phyloP scores from a whole-genome alignment of 106 monocot genomes.

The Apostasia shenzhenica region DNA sequence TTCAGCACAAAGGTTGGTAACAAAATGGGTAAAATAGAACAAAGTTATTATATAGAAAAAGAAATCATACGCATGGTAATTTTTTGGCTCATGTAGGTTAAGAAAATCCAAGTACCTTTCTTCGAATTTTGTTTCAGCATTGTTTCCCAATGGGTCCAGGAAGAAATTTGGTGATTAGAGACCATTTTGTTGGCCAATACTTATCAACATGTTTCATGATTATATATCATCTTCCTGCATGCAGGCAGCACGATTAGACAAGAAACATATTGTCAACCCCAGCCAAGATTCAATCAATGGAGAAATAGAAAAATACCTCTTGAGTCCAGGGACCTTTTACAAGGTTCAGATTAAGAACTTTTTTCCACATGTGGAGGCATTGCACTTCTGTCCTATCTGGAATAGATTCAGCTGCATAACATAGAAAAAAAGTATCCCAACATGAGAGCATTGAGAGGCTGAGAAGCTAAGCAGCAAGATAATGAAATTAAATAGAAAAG shows the following conservation, averaged over 20 bases:
- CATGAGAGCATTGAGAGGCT: background rate
- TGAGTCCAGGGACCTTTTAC: slow-evolving; percentile 82
- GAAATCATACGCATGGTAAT: background rate
- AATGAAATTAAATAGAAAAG: background rate
- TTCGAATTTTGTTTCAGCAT: slow-evolving; percentile 21
- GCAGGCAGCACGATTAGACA: background rate
- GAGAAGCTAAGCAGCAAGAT: background rate
- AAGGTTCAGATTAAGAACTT: slow-evolving; percentile 96
- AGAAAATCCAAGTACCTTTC: slow-evolving; percentile 37
- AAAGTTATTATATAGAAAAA: background rate
- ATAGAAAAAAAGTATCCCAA: background rate
- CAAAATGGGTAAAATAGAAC: too few species aligned
- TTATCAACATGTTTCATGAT: slow-evolving; percentile 45
- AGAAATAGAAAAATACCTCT: slow-evolving; percentile 44
- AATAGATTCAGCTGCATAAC: slow-evolving; percentile 67
- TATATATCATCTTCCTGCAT: slow-evolving; percentile 61
- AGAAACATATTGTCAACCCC: background rate
- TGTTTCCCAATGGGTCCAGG: slow-evolving; percentile 83
- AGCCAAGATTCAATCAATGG: background rate
- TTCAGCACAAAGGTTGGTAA: background rate
- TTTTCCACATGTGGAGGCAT: slow-evolving; percentile 95
- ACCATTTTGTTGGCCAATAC: slow-evolving; percentile 77
- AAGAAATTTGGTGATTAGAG: slow-evolving; percentile 54
- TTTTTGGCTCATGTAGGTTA: slow-evolving; percentile 2
- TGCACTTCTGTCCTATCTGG: slow-evolving; percentile 91